phyloP scores from a whole-genome alignment of 768 basidiomycete species.

The Lactarius psammicola region DNA sequence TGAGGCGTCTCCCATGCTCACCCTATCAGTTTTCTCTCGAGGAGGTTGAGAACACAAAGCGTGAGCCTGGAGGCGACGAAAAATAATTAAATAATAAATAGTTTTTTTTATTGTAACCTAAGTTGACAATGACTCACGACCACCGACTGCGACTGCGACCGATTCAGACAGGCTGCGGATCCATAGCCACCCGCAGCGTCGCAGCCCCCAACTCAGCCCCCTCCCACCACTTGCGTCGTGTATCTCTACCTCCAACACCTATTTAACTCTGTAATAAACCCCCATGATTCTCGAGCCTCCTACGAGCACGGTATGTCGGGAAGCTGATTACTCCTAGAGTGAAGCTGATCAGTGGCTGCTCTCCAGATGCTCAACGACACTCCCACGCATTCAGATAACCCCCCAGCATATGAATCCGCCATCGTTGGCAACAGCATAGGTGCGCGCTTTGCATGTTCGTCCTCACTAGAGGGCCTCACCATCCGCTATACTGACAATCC shows the following conservation, averaged over 20 bases:
- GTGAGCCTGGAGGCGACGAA: neutral
- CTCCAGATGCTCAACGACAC: slow-evolving; percentile 7
- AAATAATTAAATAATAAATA: neutral
- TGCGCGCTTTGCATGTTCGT: neutral
- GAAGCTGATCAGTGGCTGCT: neutral
- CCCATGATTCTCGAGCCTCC: slow-evolving; percentile 19
- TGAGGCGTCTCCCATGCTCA: slow-evolving; percentile 21
- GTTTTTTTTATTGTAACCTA: neutral
- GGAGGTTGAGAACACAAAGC: neutral
- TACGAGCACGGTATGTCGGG: slow-evolving; percentile 3
- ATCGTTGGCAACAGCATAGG: neutral
- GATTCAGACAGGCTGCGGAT: neutral
- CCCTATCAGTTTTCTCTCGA: neutral
- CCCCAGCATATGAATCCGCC: slow-evolving; percentile 20
- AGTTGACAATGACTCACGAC: neutral
- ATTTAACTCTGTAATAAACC: neutral
- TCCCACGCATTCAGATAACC: slow-evolving; percentile 8
- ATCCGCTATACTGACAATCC: neutral
- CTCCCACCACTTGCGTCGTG: neutral
- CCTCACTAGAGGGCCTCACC: neutral
- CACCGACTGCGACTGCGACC: neutral
- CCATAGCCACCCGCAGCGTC: neutral
- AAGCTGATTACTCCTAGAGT: neutral
- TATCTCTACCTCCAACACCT: neutral
- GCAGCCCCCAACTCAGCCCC: neutral